Base-by-base conservation (phyloP, 2,329 filamentous ascomycete species). In the Alternaria triticimaculans region DNA sequence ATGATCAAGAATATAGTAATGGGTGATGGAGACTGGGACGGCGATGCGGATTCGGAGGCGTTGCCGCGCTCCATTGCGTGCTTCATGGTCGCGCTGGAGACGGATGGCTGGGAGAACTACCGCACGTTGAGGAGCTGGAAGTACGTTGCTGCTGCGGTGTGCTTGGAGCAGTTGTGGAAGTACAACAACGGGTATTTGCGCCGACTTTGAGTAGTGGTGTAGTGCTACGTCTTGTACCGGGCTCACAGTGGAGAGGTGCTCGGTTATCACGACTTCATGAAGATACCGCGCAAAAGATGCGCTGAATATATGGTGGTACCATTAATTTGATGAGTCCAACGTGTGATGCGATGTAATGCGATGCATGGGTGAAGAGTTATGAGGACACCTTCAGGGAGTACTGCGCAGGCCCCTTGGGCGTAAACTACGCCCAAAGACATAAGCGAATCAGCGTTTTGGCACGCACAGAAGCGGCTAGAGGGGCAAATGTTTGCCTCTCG, bases 21-120 rank as follows among this genome's bases (percentile, higher is more conserved):
- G 4, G 82, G 83, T 11, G 63, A 76, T 25, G 68, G 60, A 9
- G 67, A 71, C 1, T 72, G 75, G 46, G 77, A 78, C 6, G 49
- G 46, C 3, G 73, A 68, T 4, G 64, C 66, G 2, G 75, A 78
- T 15, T 69, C 74, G 3, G 78, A 86, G 65, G 79, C 81, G 3
- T 69, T 87, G 25, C 84, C 83, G 25, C 77, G 83, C 14, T 82
- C 84, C 6, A 81, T 87, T 58, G 85, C 85, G 12, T 87, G 84
- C 69, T 76, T 87, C 60, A 75, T 79, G 11, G 76, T 85, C 1
- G 81, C 80, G 9, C 66, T 80, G 44, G 77, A 83, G 53, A 72
- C 55, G 6, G 72, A 77, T 12, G 71, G 67, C 2, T 72, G 69
- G 65, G 77, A 80, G 45, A 67, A 67, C 3, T 63, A 71, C 44